Evolutionary conservation across 495 filamentous ascomycete genomes (phyloP).

Genomic region (Bombardia bombarda): DNA sequence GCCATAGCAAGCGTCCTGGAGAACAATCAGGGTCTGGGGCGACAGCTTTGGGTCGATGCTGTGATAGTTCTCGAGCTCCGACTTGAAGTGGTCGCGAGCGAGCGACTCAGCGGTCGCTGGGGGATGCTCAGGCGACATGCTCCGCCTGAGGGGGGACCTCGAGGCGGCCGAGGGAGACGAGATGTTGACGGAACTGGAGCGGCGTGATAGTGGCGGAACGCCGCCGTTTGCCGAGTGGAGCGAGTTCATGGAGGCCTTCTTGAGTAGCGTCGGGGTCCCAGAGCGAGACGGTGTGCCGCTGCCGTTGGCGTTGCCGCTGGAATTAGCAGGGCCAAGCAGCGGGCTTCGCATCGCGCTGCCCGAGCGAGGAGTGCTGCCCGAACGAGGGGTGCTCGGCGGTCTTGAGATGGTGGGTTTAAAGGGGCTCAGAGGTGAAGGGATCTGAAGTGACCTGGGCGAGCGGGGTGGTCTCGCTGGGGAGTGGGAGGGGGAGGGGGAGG

Average conservation of each 20-base stretch:
- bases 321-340: slow-evolving; percentile 37
- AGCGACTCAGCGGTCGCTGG: slow-evolving; percentile 57
- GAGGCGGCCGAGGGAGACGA: slow-evolving; percentile 30
- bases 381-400: slow-evolving; percentile 22
- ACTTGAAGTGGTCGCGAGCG: slow-evolving; percentile 59
- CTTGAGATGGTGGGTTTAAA: slow-evolving; percentile 16
- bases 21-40: slow-evolving; percentile 67
- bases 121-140: slow-evolving; percentile 28
- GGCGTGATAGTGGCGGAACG: slow-evolving; percentile 40
- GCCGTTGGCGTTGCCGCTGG: slow-evolving; percentile 2
- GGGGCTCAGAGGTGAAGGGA: slow-evolving; percentile 5
- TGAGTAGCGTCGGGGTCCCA: slow-evolving; percentile 38
- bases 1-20: slow-evolving; percentile 91
- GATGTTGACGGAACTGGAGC: slow-evolving; percentile 42
- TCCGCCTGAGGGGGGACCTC: slow-evolving; percentile 29
- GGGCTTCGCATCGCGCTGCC: slow-evolving; percentile 38
- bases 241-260: slow-evolving; percentile 50
- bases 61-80: slow-evolving; percentile 59
- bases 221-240: slow-evolving; percentile 37
- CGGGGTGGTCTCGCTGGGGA: slow-evolving; percentile 17
- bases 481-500: slow-evolving; percentile 8
- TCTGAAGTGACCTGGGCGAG: slow-evolving; percentile 10
- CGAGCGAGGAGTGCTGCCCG: slow-evolving; percentile 27
- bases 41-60: slow-evolving; percentile 32
- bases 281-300: slow-evolving; percentile 32